phyloP scores from a whole-genome alignment of 2,329 filamentous ascomycete species.

The Fusarium oligoseptatum region DNA sequence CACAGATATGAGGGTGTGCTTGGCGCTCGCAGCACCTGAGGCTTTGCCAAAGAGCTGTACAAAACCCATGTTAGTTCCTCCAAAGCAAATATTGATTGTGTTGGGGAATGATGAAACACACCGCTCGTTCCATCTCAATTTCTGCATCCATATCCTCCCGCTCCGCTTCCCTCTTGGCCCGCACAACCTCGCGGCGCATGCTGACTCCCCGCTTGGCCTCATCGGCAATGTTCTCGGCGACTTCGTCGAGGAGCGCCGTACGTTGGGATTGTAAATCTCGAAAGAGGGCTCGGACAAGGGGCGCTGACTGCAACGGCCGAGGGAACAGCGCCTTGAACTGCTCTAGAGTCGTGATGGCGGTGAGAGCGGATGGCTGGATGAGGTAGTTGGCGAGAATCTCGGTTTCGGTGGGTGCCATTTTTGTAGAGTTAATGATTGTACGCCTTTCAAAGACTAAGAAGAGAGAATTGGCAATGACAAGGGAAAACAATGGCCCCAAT shows the following conservation, averaged over 20 bases:
- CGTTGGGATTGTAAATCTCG: conserved; percentile 83
- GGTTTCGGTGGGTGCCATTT: conserved; percentile 80
- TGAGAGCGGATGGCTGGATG: conserved; percentile 79
- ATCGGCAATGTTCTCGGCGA: conserved; percentile 74
- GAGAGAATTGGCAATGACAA: background rate
- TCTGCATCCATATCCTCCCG: conserved; percentile 72
- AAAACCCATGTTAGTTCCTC: background rate
- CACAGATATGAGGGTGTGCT: conserved; percentile 74
- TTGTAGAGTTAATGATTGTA: conserved; percentile 19
- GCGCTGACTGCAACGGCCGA: conserved; percentile 71
- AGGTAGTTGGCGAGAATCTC: conserved; percentile 84
- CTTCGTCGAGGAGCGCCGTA: conserved; percentile 74
- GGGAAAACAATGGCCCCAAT: background rate
- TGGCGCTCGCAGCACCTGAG: conserved; percentile 59
- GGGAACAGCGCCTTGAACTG: conserved; percentile 86
- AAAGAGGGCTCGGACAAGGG: conserved; percentile 79
- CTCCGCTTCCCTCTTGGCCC: conserved; percentile 65
- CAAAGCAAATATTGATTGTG: background rate
- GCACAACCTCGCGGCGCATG: conserved; percentile 69
- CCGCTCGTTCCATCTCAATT: conserved; percentile 71
- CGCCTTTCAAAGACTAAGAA: background rate
- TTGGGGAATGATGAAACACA: conserved; percentile 50
- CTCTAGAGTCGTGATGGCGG: conserved; percentile 78
- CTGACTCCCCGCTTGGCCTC: conserved; percentile 73
- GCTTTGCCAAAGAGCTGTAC: conserved; percentile 69